phyloP scores from a whole-genome alignment of 371 early-diverging fungal species.

The Saksenaea vasiformis region DNA sequence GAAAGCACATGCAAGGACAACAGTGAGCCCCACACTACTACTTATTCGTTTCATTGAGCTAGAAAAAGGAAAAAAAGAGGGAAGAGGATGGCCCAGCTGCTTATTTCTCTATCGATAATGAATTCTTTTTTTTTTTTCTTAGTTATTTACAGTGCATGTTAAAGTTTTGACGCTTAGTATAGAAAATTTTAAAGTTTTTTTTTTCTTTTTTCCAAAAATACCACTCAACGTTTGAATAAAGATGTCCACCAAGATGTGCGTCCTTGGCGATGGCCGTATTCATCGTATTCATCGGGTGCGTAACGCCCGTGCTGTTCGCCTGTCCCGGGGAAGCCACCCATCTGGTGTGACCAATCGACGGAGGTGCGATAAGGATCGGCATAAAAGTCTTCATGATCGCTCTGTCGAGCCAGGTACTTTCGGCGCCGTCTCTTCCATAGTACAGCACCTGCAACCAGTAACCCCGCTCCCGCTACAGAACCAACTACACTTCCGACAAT shows the following conservation, averaged over 20 bases:
- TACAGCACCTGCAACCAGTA: background rate
- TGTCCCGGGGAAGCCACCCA: background rate
- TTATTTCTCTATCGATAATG: too few relatives aligned
- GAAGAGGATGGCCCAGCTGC: too few relatives aligned
- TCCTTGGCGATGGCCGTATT: background rate
- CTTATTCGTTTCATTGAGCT: too few relatives aligned
- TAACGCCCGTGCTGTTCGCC: background rate
- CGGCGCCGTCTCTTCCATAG: constrained; percentile 1
- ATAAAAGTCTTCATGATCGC: constrained; percentile 11
- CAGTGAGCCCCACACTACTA: too few relatives aligned
- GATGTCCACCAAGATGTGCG: background rate
- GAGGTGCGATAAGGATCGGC: constrained; percentile 9
- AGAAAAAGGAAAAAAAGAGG: too few relatives aligned
- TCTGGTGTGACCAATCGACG: constrained; percentile 1
- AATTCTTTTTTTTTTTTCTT: too few relatives aligned
- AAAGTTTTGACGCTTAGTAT: background rate
- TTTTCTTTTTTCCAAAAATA: background rate
- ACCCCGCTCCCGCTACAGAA: background rate
- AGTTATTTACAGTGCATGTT: background rate
- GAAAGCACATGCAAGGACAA: too few relatives aligned
- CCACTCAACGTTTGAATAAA: background rate
- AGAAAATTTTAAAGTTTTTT: background rate
- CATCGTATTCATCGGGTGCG: background rate
- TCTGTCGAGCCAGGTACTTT: constrained; percentile 2
- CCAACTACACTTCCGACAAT: background rate